These are phyloP conservation scores for Fusarium sublunatum DNA, from an alignment of 2,329 filamentous ascomycete genomes.

Conservation along the genomic window DNA sequence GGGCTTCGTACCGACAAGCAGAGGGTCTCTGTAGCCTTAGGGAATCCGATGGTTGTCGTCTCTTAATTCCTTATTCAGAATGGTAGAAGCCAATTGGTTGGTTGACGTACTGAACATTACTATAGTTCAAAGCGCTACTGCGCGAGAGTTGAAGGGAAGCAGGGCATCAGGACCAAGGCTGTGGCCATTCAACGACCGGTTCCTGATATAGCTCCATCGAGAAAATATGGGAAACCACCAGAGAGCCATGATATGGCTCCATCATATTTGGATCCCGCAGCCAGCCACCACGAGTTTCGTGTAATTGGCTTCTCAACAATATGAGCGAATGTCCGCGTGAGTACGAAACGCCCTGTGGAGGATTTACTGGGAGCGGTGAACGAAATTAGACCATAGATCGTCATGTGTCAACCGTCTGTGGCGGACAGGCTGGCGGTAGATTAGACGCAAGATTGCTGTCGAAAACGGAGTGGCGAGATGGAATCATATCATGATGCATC, in stretches of 20 bases:
- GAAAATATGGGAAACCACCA: constrained; percentile 10
- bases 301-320: constrained; percentile 21
- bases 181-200: constrained; percentile 19
- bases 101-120: background rate
- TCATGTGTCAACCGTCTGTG: constrained; percentile 35
- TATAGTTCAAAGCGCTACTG: constrained; percentile 25
- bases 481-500: background rate
- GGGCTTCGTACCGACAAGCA: constrained; percentile 26
- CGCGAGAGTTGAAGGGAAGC: constrained; percentile 22
- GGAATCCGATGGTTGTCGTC: constrained; percentile 1
- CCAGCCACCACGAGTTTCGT: constrained; percentile 22
- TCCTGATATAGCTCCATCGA: constrained; percentile 22
- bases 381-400: constrained; percentile 32
- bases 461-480: constrained; percentile 18
- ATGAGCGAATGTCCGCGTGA: constrained; percentile 23
- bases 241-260: constrained; percentile 14
- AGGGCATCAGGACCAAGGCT: constrained; percentile 29
- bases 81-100: constrained; percentile 18
- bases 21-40: constrained; percentile 12
- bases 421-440: constrained; percentile 18
- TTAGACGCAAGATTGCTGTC: constrained; percentile 9
- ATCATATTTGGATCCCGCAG: constrained; percentile 24
- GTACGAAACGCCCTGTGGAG: constrained; percentile 20
- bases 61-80: constrained; percentile 8
- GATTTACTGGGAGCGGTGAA: constrained; percentile 39